These are phyloP conservation scores for Podospora pseudopauciseta DNA, from an alignment of 495 filamentous ascomycete genomes.

Conservation along the genomic window DNA sequence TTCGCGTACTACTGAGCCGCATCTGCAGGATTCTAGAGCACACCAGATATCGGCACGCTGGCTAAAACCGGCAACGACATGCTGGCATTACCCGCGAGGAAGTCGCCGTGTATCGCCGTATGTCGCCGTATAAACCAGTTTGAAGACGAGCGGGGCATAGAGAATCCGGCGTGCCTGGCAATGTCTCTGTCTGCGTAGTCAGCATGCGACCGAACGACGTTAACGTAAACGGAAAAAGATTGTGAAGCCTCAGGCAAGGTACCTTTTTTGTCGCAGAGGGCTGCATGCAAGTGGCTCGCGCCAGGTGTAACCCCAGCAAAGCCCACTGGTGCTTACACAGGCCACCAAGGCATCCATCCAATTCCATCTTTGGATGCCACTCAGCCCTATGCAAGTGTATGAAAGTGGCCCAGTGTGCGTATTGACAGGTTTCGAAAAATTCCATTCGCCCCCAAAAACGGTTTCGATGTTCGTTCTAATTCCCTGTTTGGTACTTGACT, in stretches of 20 bases:
- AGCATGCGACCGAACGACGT: not conserved
- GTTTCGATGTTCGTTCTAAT: constrained; percentile 5
- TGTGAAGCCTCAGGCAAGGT: constrained; percentile 4
- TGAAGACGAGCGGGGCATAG: not conserved
- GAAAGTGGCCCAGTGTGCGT: constrained; percentile 2
- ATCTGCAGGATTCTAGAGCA: constrained; percentile 7
- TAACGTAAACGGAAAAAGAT: not conserved
- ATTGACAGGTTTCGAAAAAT: constrained; percentile 8
- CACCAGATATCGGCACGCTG: constrained; percentile 11
- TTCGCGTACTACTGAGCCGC: not conserved
- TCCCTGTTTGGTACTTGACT: constrained; percentile 10
- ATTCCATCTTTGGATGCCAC: constrained; percentile 9
- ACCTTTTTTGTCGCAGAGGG: constrained; percentile 10
- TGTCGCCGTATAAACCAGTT: not conserved
- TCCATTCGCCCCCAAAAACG: constrained; percentile 12
- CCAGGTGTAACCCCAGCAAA: constrained; percentile 8
- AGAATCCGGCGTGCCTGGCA: constrained; percentile 9
- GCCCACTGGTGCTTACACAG: constrained; percentile 20
- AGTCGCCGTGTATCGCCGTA: not conserved
- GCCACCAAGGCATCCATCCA: constrained; percentile 13
- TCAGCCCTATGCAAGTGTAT: constrained; percentile 21
- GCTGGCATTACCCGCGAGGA: not conserved
- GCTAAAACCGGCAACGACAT: constrained; percentile 15
- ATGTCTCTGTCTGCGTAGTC: not conserved
- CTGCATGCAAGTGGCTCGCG: constrained; percentile 20